Conservation (phyloP, 2,329 filamentous ascomycete genomes). For the Colletotrichum endophyticum region DNA sequence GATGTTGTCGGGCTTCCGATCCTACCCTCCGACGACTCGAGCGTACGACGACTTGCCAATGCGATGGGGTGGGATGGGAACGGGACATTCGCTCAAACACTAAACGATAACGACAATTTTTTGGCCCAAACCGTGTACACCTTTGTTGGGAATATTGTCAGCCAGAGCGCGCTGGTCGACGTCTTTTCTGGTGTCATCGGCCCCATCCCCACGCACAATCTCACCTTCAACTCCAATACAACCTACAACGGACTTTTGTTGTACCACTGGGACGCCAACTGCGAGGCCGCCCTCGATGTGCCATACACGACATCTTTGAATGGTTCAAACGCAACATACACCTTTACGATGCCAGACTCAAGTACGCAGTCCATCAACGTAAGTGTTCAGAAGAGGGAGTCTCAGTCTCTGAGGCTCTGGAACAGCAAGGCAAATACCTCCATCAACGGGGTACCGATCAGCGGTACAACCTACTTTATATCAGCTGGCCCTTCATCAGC, state of each 20-base stretch:
- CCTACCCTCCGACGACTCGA: background rate
- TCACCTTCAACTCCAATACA: background rate
- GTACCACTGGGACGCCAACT: background rate
- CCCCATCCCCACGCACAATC: background rate
- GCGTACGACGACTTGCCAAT: background rate
- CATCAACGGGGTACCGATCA: background rate
- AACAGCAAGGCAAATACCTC: background rate
- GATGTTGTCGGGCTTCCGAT: background rate
- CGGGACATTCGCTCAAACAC: background rate
- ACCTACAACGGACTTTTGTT: background rate
- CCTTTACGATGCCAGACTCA: background rate
- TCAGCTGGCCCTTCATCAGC: background rate
- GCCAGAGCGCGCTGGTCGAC: constrained; percentile 4
- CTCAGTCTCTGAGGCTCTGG: background rate
- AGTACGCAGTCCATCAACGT: background rate
- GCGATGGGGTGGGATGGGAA: constrained; percentile 3
- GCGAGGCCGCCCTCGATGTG: background rate
- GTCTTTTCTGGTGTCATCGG: background rate
- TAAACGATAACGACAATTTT: background rate
- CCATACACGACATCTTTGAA: background rate
- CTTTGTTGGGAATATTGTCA: constrained; percentile 1
- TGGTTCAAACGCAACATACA: background rate
- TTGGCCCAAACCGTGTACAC: background rate
- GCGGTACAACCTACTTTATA: constrained; percentile 4
- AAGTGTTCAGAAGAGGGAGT: background rate